A percentile compares a stretch with the other conserved stretches of the same genome.
phyloP scores from a whole-genome alignment of 2,329 filamentous ascomycete genomes.

The Nemania sp. region DNA sequence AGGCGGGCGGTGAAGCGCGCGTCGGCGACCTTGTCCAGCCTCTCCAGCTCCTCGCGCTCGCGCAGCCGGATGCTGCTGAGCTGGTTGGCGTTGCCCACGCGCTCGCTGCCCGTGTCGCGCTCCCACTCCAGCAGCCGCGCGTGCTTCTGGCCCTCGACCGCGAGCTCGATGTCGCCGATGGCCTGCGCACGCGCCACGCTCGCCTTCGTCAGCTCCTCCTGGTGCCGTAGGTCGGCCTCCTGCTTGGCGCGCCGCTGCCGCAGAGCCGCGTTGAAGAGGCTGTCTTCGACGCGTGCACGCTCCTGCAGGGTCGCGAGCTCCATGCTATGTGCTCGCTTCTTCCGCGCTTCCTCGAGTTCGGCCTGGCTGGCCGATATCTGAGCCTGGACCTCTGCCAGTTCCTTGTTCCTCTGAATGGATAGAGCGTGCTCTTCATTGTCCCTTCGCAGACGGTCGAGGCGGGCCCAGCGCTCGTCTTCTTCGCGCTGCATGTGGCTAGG shows the following conservation, averaged over 20 bases:
- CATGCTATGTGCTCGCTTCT: slow-evolving; percentile 50
- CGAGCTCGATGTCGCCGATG: slow-evolving; percentile 52
- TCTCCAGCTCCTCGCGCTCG: slow-evolving; percentile 57
- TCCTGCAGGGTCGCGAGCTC: slow-evolving; percentile 51
- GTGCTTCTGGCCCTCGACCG: slow-evolving; percentile 51
- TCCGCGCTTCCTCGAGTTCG: slow-evolving; percentile 57
- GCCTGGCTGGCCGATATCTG: slow-evolving; percentile 55
- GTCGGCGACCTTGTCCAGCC: slow-evolving; percentile 53
- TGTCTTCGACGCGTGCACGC: slow-evolving; percentile 54
- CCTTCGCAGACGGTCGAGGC: slow-evolving; percentile 49
- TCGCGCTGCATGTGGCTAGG: slow-evolving; percentile 54
- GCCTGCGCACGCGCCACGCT: slow-evolving; percentile 49
- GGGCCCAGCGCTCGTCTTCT: slow-evolving; percentile 56
- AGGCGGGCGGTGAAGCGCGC: slow-evolving; percentile 51
- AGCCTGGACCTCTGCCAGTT: slow-evolving; percentile 56
- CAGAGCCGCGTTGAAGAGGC: slow-evolving; percentile 45
- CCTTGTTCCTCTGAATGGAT: slow-evolving; percentile 53
- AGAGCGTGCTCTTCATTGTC: slow-evolving; percentile 56
- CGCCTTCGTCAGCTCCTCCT: slow-evolving; percentile 53
- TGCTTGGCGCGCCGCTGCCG: slow-evolving; percentile 45
- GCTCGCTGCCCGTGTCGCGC: slow-evolving; percentile 49
- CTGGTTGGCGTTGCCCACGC: slow-evolving; percentile 54
- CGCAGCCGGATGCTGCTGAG: slow-evolving; percentile 54
- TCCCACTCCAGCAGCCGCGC: slow-evolving; percentile 55
- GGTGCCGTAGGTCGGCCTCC: slow-evolving; percentile 48